Percentiles rank a stretch among this genome's conserved stretches.
Evolutionary conservation across 768 basidiomycete genomes (phyloP).

Genomic region (Tylopilus vinaceipallidus): DNA sequence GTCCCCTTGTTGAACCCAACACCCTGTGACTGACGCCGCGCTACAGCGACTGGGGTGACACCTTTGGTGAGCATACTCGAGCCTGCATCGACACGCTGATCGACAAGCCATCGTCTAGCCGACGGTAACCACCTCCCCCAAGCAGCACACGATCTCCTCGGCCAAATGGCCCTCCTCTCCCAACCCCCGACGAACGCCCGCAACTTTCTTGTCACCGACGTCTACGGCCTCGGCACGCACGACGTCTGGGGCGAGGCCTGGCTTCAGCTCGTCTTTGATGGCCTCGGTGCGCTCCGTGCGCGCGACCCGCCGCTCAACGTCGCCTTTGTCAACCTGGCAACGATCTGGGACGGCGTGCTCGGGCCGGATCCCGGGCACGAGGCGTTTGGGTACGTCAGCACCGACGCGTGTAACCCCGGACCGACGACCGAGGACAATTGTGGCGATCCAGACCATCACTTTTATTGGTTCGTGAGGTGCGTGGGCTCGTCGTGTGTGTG

Average conservation of each 20-base stretch:
- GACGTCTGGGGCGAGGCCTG: conserved; percentile 43
- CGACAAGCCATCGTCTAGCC: conserved; percentile 18
- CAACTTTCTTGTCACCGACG: conserved; percentile 48
- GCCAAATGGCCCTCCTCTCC: conserved; percentile 46
- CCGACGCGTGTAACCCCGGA: conserved; percentile 35
- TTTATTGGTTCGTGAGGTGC: conserved; percentile 53
- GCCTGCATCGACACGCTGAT: background rate
- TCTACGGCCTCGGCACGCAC: conserved; percentile 46
- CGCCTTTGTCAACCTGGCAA: conserved; percentile 46
- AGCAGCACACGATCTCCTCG: conserved; percentile 43
- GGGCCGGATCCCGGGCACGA: conserved; percentile 40
- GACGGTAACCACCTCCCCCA: conserved; percentile 47
- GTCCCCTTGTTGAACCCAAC: conserved; percentile 6
- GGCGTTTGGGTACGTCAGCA: conserved; percentile 49
- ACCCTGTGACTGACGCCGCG: conserved; percentile 1
- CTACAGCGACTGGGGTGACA: conserved; percentile 43
- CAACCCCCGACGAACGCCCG: conserved; percentile 49
- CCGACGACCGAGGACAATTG: conserved; percentile 36
- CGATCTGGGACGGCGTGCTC: conserved; percentile 50
- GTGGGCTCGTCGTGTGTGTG: no score
- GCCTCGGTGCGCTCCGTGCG: conserved; percentile 36
- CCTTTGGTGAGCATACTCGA: conserved; percentile 32
- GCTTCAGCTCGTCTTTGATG: conserved; percentile 45
- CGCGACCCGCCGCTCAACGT: conserved; percentile 34
- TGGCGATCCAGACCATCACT: conserved; percentile 45